These are phyloP conservation scores for Litchi chinensis DNA, from an alignment of 345 rosid species.

Conservation along the genomic window DNA sequence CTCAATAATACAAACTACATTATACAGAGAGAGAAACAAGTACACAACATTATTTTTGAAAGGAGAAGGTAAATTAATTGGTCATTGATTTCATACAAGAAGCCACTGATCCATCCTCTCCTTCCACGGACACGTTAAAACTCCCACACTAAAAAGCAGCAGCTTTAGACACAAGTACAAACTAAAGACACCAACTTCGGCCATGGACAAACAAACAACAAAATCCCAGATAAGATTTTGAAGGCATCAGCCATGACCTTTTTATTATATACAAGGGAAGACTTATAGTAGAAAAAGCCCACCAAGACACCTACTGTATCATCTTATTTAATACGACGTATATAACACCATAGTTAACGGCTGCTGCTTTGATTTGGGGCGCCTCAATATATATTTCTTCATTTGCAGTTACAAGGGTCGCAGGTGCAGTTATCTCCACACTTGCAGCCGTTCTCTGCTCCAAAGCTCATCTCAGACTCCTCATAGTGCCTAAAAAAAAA, in stretches of 20 bases:
- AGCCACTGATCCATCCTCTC: background rate
- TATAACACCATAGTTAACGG: background rate
- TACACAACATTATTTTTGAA: background rate
- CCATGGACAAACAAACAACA: background rate
- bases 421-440: conserved; percentile 79
- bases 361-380: conserved; percentile 20
- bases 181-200: background rate
- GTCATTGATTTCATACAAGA: background rate
- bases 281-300: background rate
- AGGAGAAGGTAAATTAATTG: background rate
- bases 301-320: background rate
- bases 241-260: background rate
- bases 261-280: background rate
- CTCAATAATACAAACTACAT: too few species aligned
- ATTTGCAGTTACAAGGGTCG: conserved; percentile 48
- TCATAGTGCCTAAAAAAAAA: conserved; percentile 31
- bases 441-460: conserved; percentile 57
- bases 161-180: background rate
- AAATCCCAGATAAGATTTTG: background rate
- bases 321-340: background rate
- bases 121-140: background rate
- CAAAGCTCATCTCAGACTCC: conserved; percentile 38
- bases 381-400: background rate
- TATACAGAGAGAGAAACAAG: too few species aligned
- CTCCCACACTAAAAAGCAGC: conserved; percentile 4